A percentile compares a stretch with the other conserved stretches of the same genome.
Evolutionary conservation across 1,139 yeast genomes (phyloP).

Genomic region (Taphrina confusa): DNA sequence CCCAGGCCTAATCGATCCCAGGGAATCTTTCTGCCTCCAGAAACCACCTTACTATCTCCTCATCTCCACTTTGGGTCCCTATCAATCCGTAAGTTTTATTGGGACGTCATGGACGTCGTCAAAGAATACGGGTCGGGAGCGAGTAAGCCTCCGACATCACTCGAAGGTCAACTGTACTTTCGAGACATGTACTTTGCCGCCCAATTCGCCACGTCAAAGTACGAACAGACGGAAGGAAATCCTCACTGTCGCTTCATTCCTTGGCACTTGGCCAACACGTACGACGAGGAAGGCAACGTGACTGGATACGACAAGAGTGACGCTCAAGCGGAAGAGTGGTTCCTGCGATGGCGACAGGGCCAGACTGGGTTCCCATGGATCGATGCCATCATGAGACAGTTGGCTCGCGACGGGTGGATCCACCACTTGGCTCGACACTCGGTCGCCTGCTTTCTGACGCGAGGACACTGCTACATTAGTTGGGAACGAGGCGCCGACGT

Average conservation of each 20-base stretch:
- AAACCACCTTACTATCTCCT: constrained; percentile 32
- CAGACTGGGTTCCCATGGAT: constrained; percentile 35
- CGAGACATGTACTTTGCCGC: constrained; percentile 36
- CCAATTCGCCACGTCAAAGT: constrained; percentile 21
- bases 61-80: constrained; percentile 32
- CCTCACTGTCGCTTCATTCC: constrained; percentile 33
- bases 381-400: constrained; percentile 34
- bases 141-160: constrained; percentile 26
- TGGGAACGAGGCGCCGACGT: constrained; percentile 36
- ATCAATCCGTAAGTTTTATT: constrained; percentile 28
- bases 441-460: constrained; percentile 34
- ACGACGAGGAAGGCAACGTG: constrained; percentile 7
- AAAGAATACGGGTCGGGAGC: constrained; percentile 20
- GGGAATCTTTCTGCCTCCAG: constrained; percentile 32
- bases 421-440: constrained; percentile 34
- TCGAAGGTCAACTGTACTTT: constrained; percentile 30
- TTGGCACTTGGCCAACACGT: constrained; percentile 25
- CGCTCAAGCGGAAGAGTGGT: constrained; percentile 24
- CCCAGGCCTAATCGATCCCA: not conserved
- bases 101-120: constrained; percentile 30
- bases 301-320: constrained; percentile 14
- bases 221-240: constrained; percentile 31
- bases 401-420: constrained; percentile 33
- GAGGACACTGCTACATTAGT: constrained; percentile 33
- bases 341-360: constrained; percentile 29